Base-by-base conservation (phyloP, 805 yeast genomes). In the Jamesozyma gamospora region DNA sequence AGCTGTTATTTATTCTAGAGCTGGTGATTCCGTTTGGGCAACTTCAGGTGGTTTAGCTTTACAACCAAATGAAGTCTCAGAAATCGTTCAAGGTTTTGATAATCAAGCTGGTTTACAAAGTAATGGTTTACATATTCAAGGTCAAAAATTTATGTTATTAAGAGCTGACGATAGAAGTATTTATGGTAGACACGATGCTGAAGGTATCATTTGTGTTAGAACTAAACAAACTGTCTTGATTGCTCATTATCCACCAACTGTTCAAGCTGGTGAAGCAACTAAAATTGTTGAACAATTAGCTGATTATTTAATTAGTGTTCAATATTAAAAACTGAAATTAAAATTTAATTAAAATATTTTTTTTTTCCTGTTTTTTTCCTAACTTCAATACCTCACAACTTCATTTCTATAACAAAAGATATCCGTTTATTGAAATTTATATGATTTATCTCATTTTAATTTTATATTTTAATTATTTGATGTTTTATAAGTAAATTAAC, bases 21-120 rank as follows among this genome's bases (percentile, higher is more conserved):
- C 94, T 12, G 98, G 98, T 34, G 95, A 88, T 62, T 74, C 95
- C 16, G 74, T 78, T 39, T 92, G 98, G 98, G 97, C 97, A 17
- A 75, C 79, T 50, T 71, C 92, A 14, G 73, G 82, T 44, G 75
- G 75, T 31, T 75, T 85, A 44, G 59, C 67, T 28, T 72, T 88
- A 51, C 71, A 74, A 34, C 74, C 78, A 10, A 67, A 71, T 33
- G 98, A 92, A 66, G 77, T 88, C 50, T 51, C 69, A 35, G 83
- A 72, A 52, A 66, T 92, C 42, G 92, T 85, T 34, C 63, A 64
- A 39, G 97, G 96, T 15, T 92, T 79, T 58, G 78, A 75, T 51
- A 81, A 86, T 58, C 82, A 96, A 32, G 63, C 82, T 19, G 71
- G 72, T 36, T 73, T 92, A 52, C 96, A 85, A 66, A 75, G 92